phyloP scores from a whole-genome alignment of 129 eudicot species.

The Saussurea involucrata region DNA sequence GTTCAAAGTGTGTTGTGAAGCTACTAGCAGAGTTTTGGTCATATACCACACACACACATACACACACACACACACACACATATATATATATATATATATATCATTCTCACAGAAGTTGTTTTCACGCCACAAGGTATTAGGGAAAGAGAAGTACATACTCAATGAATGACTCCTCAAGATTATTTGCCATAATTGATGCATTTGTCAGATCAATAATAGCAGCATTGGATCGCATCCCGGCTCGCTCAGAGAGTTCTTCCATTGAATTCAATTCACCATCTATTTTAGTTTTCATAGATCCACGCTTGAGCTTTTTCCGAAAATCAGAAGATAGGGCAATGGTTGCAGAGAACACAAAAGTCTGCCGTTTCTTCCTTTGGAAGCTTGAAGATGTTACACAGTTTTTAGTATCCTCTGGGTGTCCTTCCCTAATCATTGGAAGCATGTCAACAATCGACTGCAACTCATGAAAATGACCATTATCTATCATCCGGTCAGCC shows the following conservation, averaged over 20 bases:
- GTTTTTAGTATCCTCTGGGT: slow-evolving; percentile 47
- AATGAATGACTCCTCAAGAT: slow-evolving; percentile 89
- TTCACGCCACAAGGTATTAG: background rate
- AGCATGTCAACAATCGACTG: slow-evolving; percentile 96
- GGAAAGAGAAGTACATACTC: slow-evolving; percentile 51
- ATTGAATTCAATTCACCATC: slow-evolving; percentile 66
- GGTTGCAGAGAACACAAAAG: slow-evolving; percentile 96
- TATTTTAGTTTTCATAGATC: slow-evolving; percentile 55
- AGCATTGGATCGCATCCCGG: slow-evolving; percentile 90
- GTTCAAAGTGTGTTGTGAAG: background rate
- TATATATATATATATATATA: no score
- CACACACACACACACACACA: no score
- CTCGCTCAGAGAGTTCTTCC: slow-evolving; percentile 84
- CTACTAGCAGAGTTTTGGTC: background rate
- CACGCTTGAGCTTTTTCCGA: slow-evolving; percentile 85
- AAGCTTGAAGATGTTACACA: slow-evolving; percentile 63
- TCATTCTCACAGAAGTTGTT: background rate
- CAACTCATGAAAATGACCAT: slow-evolving; percentile 90
- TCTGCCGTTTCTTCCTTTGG: slow-evolving; percentile 93
- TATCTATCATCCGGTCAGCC: slow-evolving; percentile 97
- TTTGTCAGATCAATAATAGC: slow-evolving; percentile 85
- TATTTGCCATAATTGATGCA: slow-evolving; percentile 71
- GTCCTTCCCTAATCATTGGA: slow-evolving; percentile 62
- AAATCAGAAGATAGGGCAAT: slow-evolving; percentile 92
- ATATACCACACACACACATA: background rate